Conservation (phyloP, 2,329 filamentous ascomycete genomes). For the Venturia oleaginea region DNA sequence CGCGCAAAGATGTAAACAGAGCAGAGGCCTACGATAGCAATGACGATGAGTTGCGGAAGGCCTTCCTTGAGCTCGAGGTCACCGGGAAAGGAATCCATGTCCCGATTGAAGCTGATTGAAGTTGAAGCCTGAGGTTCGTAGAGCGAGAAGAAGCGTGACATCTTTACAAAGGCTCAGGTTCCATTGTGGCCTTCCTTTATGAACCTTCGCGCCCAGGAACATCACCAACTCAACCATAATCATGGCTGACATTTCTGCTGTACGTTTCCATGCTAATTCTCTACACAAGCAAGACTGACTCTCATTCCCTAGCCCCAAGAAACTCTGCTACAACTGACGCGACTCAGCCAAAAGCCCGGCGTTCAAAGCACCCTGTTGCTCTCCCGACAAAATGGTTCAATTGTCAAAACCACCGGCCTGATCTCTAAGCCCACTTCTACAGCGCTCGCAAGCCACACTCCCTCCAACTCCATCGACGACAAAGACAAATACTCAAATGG, state of each 20-base stretch:
- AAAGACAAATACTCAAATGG: conserved; percentile 26
- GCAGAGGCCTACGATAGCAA: neutral
- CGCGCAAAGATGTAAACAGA: conserved; percentile 9
- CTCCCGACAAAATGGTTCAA: conserved; percentile 60
- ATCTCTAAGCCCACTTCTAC: conserved; percentile 49
- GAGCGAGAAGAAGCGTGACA: conserved; percentile 5
- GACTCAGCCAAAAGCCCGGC: conserved; percentile 66
- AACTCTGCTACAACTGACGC: conserved; percentile 54
- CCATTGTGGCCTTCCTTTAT: neutral
- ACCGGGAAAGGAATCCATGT: conserved; percentile 3
- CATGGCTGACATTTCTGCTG: conserved; percentile 11
- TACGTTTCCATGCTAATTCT: neutral
- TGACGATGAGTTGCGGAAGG: neutral
- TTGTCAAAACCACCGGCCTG: conserved; percentile 66
- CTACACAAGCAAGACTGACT: neutral
- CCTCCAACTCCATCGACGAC: conserved; percentile 26
- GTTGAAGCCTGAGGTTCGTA: neutral
- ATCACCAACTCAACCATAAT: neutral
- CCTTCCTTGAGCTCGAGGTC: conserved; percentile 12
- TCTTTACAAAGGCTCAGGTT: neutral
- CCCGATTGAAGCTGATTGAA: conserved; percentile 6
- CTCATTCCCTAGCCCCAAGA: conserved; percentile 36
- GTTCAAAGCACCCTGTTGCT: conserved; percentile 71
- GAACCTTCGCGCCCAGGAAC: neutral
- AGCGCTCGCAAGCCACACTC: conserved; percentile 32